A percentile compares a stretch with the other conserved stretches of the same genome.
These are phyloP conservation scores for Talaromyces albobiverticillius DNA, from an alignment of 2,329 filamentous ascomycete species.

Conservation along the genomic window DNA sequence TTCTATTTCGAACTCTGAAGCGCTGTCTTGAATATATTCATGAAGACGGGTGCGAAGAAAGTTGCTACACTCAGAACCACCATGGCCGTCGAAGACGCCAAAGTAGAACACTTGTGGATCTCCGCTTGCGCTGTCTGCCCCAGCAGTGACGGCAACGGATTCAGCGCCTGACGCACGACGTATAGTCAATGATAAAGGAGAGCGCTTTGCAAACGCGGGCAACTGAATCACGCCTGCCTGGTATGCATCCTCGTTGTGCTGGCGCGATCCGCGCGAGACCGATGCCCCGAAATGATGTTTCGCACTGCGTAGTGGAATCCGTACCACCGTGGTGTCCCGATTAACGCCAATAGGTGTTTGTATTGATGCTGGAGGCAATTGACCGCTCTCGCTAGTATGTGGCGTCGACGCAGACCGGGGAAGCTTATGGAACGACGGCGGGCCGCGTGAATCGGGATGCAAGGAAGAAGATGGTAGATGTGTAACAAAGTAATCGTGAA, in stretches of 20 bases:
- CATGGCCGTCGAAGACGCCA: conserved; percentile 93
- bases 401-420: conserved; percentile 81
- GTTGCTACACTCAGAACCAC: conserved; percentile 80
- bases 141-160: conserved; percentile 26
- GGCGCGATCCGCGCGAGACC: conserved; percentile 74
- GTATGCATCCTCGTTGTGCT: conserved; percentile 90
- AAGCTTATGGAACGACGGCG: conserved; percentile 75
- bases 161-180: conserved; percentile 24
- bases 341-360: conserved; percentile 55
- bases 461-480: conserved; percentile 90
- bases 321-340: conserved; percentile 86
- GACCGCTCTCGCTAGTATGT: conserved; percentile 55
- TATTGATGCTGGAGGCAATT: conserved; percentile 54
- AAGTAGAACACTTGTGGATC: conserved; percentile 98
- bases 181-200: conserved; percentile 62
- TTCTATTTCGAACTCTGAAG: conserved; percentile 69
- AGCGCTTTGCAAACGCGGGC: conserved; percentile 84
- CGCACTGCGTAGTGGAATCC: conserved; percentile 86
- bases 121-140: conserved; percentile 72
- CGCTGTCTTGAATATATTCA: conserved; percentile 81
- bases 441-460: conserved; percentile 74
- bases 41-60: conserved; percentile 84
- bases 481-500: conserved; percentile 97
- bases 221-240: conserved; percentile 93
- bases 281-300: conserved; percentile 93